Evolutionary conservation across 2,329 filamentous ascomycete species (phyloP).

Genomic region (Thelonectria blattea): DNA sequence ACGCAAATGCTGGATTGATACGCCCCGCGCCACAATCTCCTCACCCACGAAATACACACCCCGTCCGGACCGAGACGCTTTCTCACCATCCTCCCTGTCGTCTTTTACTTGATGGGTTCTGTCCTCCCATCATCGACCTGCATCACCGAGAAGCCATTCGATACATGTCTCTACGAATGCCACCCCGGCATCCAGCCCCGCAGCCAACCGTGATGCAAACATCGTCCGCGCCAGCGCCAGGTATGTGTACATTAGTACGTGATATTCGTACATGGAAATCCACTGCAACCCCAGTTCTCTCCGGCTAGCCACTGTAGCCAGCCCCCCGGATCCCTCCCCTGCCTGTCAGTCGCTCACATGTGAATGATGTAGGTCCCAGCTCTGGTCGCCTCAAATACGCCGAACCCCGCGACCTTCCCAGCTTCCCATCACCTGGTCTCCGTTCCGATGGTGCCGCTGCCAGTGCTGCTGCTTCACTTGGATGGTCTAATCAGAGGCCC

Average conservation of each 20-base stretch:
- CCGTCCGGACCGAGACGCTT: conserved; percentile 1
- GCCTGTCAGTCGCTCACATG: conserved; percentile 21
- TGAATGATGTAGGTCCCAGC: conserved; percentile 33
- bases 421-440: conserved; percentile 72
- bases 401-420: conserved; percentile 73
- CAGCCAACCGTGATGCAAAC: conserved; percentile 38
- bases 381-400: conserved; percentile 70
- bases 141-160: conserved; percentile 21
- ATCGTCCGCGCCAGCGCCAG: conserved; percentile 30
- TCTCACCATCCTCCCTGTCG: conserved; percentile 10
- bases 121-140: conserved; percentile 14
- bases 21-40: background rate
- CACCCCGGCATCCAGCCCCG: conserved; percentile 28
- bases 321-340: conserved; percentile 5
- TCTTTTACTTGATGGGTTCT: conserved; percentile 12
- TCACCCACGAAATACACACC: background rate
- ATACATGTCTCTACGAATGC: conserved; percentile 18
- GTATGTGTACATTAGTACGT: conserved; percentile 29
- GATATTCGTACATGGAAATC: conserved; percentile 9
- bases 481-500: conserved; percentile 72
- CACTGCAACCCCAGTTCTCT: background rate
- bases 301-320: background rate
- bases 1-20: background rate
- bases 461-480: conserved; percentile 75
- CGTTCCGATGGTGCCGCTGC: conserved; percentile 65